Conservation (phyloP, 2,329 filamentous ascomycete genomes). For the Colletotrichum australisinense region DNA sequence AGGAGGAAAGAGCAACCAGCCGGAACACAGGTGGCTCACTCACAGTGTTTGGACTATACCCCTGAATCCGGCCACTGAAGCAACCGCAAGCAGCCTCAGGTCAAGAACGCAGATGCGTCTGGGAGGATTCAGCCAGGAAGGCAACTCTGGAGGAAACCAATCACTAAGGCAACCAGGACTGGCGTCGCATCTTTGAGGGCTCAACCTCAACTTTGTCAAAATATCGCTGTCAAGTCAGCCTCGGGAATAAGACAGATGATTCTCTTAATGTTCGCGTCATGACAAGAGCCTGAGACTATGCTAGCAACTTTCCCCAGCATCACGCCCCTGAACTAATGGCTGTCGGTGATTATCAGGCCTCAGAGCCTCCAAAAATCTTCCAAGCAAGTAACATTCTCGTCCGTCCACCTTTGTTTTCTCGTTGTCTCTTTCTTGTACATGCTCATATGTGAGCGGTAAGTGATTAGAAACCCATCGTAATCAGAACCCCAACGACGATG, state of each 20-base stretch:
- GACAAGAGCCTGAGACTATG: not conserved
- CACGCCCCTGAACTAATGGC: not conserved
- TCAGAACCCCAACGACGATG: not conserved
- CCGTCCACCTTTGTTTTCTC: not conserved
- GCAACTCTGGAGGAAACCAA: not conserved
- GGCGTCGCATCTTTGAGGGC: too few relatives aligned
- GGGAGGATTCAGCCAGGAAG: not conserved
- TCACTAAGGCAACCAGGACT: not conserved
- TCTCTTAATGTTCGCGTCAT: not conserved
- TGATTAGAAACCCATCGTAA: not conserved
- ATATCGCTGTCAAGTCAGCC: not conserved
- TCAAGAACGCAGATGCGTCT: slow-evolving; percentile 1
- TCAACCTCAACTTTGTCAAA: too few relatives aligned
- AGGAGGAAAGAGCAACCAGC: not conserved
- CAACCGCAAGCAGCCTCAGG: not conserved
- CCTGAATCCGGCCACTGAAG: not conserved
- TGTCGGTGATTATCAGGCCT: not conserved
- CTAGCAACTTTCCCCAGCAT: slow-evolving; percentile 17
- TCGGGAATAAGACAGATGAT: not conserved
- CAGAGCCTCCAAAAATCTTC: slow-evolving; percentile 26
- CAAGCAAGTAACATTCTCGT: slow-evolving; percentile 8
- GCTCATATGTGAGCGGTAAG: not conserved
- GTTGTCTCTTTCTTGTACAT: not conserved
- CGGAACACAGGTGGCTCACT: too few relatives aligned
- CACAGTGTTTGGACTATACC: not conserved